These are phyloP conservation scores for Spizellomyces sp. DNA, from an alignment of 192 early-diverging fungal species.

Conservation along the genomic window DNA sequence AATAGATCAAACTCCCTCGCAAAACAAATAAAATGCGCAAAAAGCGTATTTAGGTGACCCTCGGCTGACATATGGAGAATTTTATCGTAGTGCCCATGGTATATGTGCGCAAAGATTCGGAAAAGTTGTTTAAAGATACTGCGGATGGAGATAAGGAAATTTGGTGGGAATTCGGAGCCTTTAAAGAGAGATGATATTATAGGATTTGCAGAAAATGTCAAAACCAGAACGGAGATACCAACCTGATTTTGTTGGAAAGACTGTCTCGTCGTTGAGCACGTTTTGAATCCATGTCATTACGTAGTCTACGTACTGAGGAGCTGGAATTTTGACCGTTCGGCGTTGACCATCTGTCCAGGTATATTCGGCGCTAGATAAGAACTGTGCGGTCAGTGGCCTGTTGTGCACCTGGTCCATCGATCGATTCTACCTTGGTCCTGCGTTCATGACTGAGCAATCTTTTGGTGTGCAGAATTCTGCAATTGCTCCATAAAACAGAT, in stretches of 20 bases:
- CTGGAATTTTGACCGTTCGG: slow-evolving; percentile 77
- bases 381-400: background rate
- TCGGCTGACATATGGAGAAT: slow-evolving; percentile 82
- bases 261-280: slow-evolving; percentile 81
- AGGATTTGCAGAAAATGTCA: background rate
- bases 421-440: slow-evolving; percentile 63
- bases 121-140: slow-evolving; percentile 84
- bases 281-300: slow-evolving; percentile 86
- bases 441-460: slow-evolving; percentile 84
- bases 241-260: slow-evolving; percentile 93
- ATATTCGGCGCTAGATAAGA: slow-evolving; percentile 66
- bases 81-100: slow-evolving; percentile 86
- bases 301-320: slow-evolving; percentile 95
- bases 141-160: slow-evolving; percentile 69
- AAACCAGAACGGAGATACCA: background rate
- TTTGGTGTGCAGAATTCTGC: slow-evolving; percentile 84
- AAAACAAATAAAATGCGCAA: slow-evolving; percentile 95
- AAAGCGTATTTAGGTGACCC: slow-evolving; percentile 92
- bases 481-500: slow-evolving; percentile 87
- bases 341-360: slow-evolving; percentile 87
- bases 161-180: slow-evolving; percentile 84
- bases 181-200: background rate
- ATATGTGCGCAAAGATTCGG: slow-evolving; percentile 92
- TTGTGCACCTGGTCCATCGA: background rate
- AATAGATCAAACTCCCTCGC: slow-evolving; percentile 90